Base-by-base conservation (phyloP, 2,329 filamentous ascomycete genomes). In the Samsoniella hepiali region DNA sequence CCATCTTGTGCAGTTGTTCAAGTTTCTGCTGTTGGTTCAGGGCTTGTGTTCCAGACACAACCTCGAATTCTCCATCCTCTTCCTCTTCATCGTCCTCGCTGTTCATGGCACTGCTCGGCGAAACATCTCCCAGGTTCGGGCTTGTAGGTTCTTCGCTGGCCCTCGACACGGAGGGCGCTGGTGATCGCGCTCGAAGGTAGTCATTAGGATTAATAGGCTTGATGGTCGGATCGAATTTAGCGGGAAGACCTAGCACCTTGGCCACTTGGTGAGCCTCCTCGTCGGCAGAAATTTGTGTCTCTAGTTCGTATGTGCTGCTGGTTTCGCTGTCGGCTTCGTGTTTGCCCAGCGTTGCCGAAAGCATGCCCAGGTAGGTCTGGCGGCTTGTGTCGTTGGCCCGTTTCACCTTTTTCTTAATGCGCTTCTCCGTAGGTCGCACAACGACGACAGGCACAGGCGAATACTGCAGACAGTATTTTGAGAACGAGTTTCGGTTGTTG, bases 401-500 rank as follows among this genome's bases (percentile, higher is more conserved):
- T 79, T 97, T 97, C 64, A 85, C 84, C 77, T 95, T 96, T 79
- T 96, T 96, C 77, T 95, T 95, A 72, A 91, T 86, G 27, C 93
- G 89, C 78, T 96, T 96, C 65, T 91, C 90, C 38, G 89, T 90
- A 42, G 93, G 93, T 4, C 93, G 86, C 10, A 97, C 93, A 38
- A 97, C 93, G 36, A 97, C 93, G 8, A 97, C 93, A 1, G 93
- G 93, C 1, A 97, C 91, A 0, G 93, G 93, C 1, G 91, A 96
- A 74, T 96, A 93, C 73, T 97, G 93, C 13, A 97, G 82, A 71
- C 93, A 97, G 77, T 97, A 97, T 73, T 97, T 97, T 32, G 91
- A 96, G 51, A 97, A 93, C 0, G 91, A 95, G 67, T 92, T 95
- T 50, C 83, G 79, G 38, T 83, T 84, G 56, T 91, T 91, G 49